Evolutionary conservation across 345 rosid species (phyloP), one percentile per base, ranked within the genome.

Genomic region (Abelmoschus esculentus): DNA sequence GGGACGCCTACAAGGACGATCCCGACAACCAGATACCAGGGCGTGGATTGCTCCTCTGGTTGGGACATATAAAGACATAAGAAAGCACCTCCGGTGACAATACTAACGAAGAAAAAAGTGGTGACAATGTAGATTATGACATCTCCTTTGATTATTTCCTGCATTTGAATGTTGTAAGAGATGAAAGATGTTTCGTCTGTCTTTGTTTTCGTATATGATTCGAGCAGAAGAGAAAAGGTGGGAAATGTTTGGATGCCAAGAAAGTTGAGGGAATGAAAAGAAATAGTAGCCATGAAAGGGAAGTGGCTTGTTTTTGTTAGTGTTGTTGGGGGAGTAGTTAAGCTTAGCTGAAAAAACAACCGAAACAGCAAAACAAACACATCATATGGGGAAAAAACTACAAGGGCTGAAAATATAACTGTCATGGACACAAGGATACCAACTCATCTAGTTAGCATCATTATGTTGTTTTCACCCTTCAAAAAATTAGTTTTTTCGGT

Each of bases 261-360:
- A 29, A 29, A 29, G 32, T 29, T 29, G 32, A 29, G 32, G 31
- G 34, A 59, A 12, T 7, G 28, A 9, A 46, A 59, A n/a, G 31
- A 42, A 70, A 44, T 15, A 18, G 67, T 15, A 18, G 67, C 60
- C 11, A 29, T 61, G 67, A 71, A 71, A 49, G 42, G 49, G 49
- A 57, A 47, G 54, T 19, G 4, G 63, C 42, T 22, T 56, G 50
- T 26, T 54, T 19, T 42, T 58, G 73, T 13, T 42, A 40, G 29
- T 5, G 15, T 40, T 10, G 40, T 58, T 58, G 38, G 58, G 29
- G 11, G 44, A 9, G 44, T 40, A 8, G 11, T 40, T 40, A 40
- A 40, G 44, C 44, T 40, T 40, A 40, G 44, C 11, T 7, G 44
- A 40, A 40, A 38, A 40, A 40, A 40, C 44, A 40, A 40, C 44